Percentiles rank a stretch among this genome's conserved stretches.
These are phyloP conservation scores for Heritiera fomes DNA, from an alignment of 345 rosid species.

Conservation along the genomic window DNA sequence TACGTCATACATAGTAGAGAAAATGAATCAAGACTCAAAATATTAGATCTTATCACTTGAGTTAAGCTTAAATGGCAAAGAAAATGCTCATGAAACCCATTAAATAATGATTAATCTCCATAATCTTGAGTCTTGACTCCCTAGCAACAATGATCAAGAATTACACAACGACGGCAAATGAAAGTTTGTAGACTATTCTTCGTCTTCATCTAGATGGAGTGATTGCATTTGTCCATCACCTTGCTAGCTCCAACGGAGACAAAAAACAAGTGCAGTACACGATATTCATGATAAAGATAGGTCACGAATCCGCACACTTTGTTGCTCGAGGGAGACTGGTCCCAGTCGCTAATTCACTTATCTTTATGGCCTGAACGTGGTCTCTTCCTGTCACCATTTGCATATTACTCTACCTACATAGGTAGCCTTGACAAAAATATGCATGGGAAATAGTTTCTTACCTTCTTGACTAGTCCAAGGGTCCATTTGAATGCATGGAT, in stretches of 20 bases:
- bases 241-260: background rate
- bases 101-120: background rate
- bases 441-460: too few relatives aligned
- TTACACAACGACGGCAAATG: background rate
- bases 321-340: background rate
- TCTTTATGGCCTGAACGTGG: background rate
- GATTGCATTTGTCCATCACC: background rate
- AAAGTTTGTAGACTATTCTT: background rate
- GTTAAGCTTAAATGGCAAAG: background rate
- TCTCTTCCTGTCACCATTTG: conserved; percentile 11
- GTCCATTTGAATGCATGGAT: too few relatives aligned
- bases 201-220: background rate
- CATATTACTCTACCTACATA: background rate
- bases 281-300: background rate
- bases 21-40: too few relatives aligned
- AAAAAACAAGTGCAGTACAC: background rate
- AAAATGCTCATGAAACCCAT: background rate
- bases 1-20: too few relatives aligned
- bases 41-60: background rate
- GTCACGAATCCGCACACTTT: background rate
- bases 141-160: background rate
- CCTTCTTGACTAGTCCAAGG: too few relatives aligned
- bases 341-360: background rate
- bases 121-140: background rate
- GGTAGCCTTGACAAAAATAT: background rate